Conservation (phyloP, 2,329 filamentous ascomycete species). For the Colletotrichum gloeosporioides region DNA sequence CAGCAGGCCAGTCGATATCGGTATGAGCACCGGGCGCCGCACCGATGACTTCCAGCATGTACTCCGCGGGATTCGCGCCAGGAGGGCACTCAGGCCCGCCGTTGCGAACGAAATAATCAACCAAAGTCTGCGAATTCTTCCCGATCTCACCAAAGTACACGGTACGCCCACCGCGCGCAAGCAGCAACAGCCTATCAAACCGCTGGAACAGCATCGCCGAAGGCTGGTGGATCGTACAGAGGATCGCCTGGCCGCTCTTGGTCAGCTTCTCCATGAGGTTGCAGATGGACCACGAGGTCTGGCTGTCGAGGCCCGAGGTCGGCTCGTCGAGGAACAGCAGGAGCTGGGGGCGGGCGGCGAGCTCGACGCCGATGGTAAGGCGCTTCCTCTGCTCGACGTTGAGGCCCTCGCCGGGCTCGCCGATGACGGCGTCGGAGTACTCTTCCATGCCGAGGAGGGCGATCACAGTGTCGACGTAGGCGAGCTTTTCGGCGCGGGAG, state of each 20-base stretch:
- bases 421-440: slow-evolving; percentile 74
- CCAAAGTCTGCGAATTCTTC: slow-evolving; percentile 48
- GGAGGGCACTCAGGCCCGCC: slow-evolving; percentile 52
- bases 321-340: slow-evolving; percentile 80
- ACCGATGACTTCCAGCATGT: slow-evolving; percentile 38
- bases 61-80: slow-evolving; percentile 58
- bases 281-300: slow-evolving; percentile 78
- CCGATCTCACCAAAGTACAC: slow-evolving; percentile 62
- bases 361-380: slow-evolving; percentile 77
- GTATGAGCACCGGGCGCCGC: slow-evolving; percentile 49
- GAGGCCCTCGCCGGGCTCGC: slow-evolving; percentile 64
- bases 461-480: slow-evolving; percentile 33
- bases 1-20: slow-evolving; percentile 52
- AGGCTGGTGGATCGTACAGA: slow-evolving; percentile 26
- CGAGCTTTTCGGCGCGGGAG: slow-evolving; percentile 34
- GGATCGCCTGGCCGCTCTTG: slow-evolving; percentile 51
- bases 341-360: slow-evolving; percentile 76
- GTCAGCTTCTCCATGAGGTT: slow-evolving; percentile 72
- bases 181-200: slow-evolving; percentile 21
- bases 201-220: slow-evolving; percentile 23
- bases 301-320: slow-evolving; percentile 76
- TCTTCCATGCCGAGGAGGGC: slow-evolving; percentile 52
- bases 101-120: slow-evolving; percentile 57
- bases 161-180: slow-evolving; percentile 35
- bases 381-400: slow-evolving; percentile 55